These are phyloP conservation scores for Trichoderma atrobrunneum DNA, from an alignment of 2,329 filamentous ascomycete genomes.

Conservation along the genomic window DNA sequence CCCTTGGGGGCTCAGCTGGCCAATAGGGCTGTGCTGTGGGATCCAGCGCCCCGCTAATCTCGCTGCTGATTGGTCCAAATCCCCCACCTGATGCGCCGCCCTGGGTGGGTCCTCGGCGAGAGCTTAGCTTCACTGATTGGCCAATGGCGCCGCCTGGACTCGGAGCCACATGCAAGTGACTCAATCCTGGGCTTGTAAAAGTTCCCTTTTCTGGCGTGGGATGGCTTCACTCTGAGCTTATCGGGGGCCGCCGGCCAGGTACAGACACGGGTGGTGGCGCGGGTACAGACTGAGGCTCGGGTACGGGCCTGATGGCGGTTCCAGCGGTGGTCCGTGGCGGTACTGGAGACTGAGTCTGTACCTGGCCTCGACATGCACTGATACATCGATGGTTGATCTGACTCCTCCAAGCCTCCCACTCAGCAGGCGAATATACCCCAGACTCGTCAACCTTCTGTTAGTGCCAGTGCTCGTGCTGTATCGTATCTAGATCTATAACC, in stretches of 20 bases:
- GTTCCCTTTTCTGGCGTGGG: background rate
- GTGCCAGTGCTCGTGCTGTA: background rate
- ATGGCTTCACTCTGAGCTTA: background rate
- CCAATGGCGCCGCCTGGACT: conserved; percentile 25
- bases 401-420: background rate
- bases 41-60: conserved; percentile 17
- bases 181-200: conserved; percentile 26
- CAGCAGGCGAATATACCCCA: background rate
- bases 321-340: background rate
- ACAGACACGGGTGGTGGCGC: background rate
- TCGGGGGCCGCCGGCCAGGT: background rate
- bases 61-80: conserved; percentile 28
- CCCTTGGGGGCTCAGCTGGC: conserved; percentile 20
- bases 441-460: background rate
- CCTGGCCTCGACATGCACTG: background rate
- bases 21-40: conserved; percentile 27
- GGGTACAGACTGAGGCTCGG: background rate
- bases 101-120: conserved; percentile 36
- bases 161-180: conserved; percentile 28
- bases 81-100: conserved; percentile 30
- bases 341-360: background rate
- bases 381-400: background rate
- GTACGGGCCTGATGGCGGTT: background rate
- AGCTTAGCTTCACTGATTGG: conserved; percentile 31
- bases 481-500: background rate